These are phyloP conservation scores for Orbilia blumenaviensis DNA, from an alignment of 2,329 filamentous ascomycete species.

Conservation along the genomic window DNA sequence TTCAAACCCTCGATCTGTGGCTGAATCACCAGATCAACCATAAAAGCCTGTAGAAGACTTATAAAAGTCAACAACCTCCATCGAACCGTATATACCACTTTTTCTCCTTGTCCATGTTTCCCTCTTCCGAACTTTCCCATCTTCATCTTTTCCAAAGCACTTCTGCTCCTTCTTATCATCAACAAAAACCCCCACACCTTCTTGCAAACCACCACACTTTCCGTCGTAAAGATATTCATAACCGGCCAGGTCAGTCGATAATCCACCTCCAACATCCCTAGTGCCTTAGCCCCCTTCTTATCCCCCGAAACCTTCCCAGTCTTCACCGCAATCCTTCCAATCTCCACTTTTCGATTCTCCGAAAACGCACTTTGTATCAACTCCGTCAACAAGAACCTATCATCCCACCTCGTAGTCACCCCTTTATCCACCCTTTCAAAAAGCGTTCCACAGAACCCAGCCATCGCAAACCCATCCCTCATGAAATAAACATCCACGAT, in stretches of 20 bases:
- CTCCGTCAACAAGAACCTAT: slow-evolving; percentile 82
- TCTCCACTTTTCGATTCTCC: slow-evolving; percentile 66
- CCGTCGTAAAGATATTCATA: slow-evolving; percentile 35
- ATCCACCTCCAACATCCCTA: slow-evolving; percentile 42
- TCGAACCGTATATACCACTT: slow-evolving; percentile 23
- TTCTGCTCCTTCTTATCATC: slow-evolving; percentile 48
- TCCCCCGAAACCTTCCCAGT: background rate
- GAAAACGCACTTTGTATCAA: slow-evolving; percentile 77
- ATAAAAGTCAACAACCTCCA: slow-evolving; percentile 50
- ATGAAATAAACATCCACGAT: slow-evolving; percentile 80
- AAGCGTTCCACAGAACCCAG: slow-evolving; percentile 71
- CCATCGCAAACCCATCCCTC: slow-evolving; percentile 68
- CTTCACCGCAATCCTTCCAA: slow-evolving; percentile 66
- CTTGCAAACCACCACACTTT: slow-evolving; percentile 34
- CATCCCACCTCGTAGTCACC: slow-evolving; percentile 76
- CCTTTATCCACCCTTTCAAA: slow-evolving; percentile 77
- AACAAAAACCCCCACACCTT: slow-evolving; percentile 35
- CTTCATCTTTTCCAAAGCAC: slow-evolving; percentile 39
- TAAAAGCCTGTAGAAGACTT: slow-evolving; percentile 35
- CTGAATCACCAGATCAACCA: slow-evolving; percentile 46
- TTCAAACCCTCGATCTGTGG: slow-evolving; percentile 38
- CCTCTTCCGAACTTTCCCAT: slow-evolving; percentile 16
- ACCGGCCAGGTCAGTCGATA: slow-evolving; percentile 28
- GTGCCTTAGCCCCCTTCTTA: slow-evolving; percentile 34
- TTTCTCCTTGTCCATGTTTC: slow-evolving; percentile 3